Base-by-base conservation (phyloP, 2,329 filamentous ascomycete genomes). In the Coccinonectria pachysandricola region DNA sequence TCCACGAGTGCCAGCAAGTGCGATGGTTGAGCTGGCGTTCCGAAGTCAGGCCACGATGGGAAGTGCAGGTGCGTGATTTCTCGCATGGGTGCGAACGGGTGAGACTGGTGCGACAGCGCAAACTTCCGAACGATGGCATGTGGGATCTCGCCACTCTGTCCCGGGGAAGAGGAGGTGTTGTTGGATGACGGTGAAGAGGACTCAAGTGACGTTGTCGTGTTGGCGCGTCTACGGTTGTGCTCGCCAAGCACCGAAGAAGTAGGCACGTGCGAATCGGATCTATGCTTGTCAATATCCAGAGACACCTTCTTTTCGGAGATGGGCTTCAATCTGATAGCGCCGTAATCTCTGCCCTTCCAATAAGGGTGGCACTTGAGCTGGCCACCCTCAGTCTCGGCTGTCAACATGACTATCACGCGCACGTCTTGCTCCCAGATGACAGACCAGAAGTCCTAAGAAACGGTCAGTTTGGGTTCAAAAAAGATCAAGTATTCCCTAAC, bases 361-460 rank as follows among this genome's bases (percentile, higher is more conserved):
- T 95, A 98, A 7, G 84, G 75, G 52, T 98, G 87, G 36, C 88
- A 94, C 54, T 96, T 98, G 22, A 93, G 65, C 49, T 94, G 87
- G 1, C 88, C 87, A 13, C 86, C 85, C 59, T 98, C 91, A 14
- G 81, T 72, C 54, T 96, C 88, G 2, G 91, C 88, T 5, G 91
- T 98, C 40, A 98, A 68, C 79, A 95, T 96, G 38, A 96, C 87
- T 35, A 98, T 79, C 14, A 96, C 83, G 26, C 88, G 79, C 4
- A 93, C 79, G 49, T 96, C 87, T 54, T 96, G 83, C 50, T 96
- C 87, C 91, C 91, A 98, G 15, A 96, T 69, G 8, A 95, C 80
- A 34, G 85, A 88, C 91, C 91, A 98, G 50, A 98, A 98, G 53
- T 98, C 91, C 83, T 91, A 40, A 3, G 19, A 26, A 6, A 3